Base-by-base conservation (phyloP, 2,329 filamentous ascomycete species). In the Ophiostoma novo-ulmi region DNA sequence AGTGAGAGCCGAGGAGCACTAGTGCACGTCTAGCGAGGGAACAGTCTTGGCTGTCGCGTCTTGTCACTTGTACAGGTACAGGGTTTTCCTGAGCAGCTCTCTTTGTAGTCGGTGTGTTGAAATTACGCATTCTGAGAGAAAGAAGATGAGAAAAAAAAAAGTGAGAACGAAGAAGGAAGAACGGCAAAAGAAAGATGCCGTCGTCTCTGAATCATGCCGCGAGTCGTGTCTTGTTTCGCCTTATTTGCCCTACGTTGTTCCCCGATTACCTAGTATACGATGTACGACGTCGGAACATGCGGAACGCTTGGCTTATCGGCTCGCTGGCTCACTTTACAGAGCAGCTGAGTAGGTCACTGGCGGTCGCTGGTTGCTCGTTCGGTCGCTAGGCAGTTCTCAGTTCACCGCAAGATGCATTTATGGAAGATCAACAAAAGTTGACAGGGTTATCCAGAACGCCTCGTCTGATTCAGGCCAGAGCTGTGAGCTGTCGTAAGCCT, bases 11-110 rank as follows among this genome's bases (percentile, higher is more conserved):
- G 58, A 63, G 26, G n/a, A 22, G 58, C 58, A 63, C 58, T 63
- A 63, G 58, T 35, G 55, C 58, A 63, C 58, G 26, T 31, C 58
- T 63, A 63, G 58, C 58, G 58, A 63, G 58, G 58, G 58, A 13
- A 63, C 58, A 17, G 58, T 63, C 58, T 63, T 63, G 58, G 58
- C 58, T 63, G 58, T 63, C 58, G 58, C 22, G 58, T 63, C 58
- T 31, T 63, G n/a, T 58, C 52, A 58, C 52, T 58, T 26, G 52
- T 58, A 17, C 13, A 22, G 11, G 17, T 58, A 31, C 58, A 14
- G 35, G 58, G 17, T 63, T 63, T 22, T 26, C 52, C 39, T 14
- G 39, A 22, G 52, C 22, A 4, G 52, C 5, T 58, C n/a, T 48
- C 52, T 58, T 58, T 58, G 58, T 63, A 17, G 26, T 35, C 5